These are phyloP conservation scores for Sugiyamaella boreocaroliniensis DNA, from an alignment of 805 yeast genomes.

Conservation along the genomic window DNA sequence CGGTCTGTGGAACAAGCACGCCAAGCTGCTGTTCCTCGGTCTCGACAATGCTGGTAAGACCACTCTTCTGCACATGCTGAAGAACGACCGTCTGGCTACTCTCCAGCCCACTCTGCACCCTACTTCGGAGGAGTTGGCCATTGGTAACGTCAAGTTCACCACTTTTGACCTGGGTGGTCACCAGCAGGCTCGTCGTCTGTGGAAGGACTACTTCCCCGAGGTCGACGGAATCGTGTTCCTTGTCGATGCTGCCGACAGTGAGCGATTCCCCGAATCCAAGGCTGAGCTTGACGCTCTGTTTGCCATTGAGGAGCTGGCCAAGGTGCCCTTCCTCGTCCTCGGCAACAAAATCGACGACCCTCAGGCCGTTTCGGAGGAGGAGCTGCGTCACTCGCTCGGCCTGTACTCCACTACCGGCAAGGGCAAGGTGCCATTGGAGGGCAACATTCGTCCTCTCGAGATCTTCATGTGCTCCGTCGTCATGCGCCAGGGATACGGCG, in stretches of 20 bases:
- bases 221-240: slow-evolving; percentile 95
- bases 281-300: slow-evolving; percentile 91
- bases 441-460: slow-evolving; percentile 84
- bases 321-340: slow-evolving; percentile 86
- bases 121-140: slow-evolving; percentile 92
- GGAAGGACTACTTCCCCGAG: slow-evolving; percentile 99
- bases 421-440: slow-evolving; percentile 60
- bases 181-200: slow-evolving; percentile 95
- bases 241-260: slow-evolving; percentile 96
- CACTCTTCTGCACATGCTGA: slow-evolving; percentile 75
- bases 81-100: slow-evolving; percentile 93
- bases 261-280: slow-evolving; percentile 89
- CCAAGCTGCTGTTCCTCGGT: slow-evolving; percentile 91
- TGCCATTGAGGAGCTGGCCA: slow-evolving; percentile 81
- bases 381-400: slow-evolving; percentile 84
- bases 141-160: slow-evolving; percentile 93
- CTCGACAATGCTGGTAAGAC: slow-evolving; percentile 98
- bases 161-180: slow-evolving; percentile 99
- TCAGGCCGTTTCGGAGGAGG: slow-evolving; percentile 90
- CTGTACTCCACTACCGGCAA: slow-evolving; percentile 87
- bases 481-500: slow-evolving; percentile 98
- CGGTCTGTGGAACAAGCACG: slow-evolving; percentile 90
- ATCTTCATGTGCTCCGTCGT: slow-evolving; percentile 96
- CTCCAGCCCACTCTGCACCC: slow-evolving; percentile 98
- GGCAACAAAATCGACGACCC: slow-evolving; percentile 97